A percentile compares a stretch with the other conserved stretches of the same genome.
phyloP scores from a whole-genome alignment of 371 early-diverging fungal species.

The Rhizopus stolonifer region DNA sequence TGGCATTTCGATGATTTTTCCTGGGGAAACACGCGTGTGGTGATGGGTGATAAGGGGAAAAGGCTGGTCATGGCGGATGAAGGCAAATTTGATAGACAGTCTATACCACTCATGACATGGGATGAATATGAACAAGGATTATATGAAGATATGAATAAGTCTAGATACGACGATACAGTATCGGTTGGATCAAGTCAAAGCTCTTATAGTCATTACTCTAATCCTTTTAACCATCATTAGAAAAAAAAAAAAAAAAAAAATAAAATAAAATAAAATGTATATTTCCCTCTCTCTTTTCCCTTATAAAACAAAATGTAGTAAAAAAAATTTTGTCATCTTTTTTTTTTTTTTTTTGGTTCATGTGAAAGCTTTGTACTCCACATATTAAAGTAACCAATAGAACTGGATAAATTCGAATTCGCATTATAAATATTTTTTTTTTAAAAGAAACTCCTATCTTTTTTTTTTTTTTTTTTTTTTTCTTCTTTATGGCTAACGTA shows the following conservation, averaged over 20 bases:
- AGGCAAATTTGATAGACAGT: constrained; percentile 68
- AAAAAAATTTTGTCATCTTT: too few species aligned
- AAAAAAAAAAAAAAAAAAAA: background rate
- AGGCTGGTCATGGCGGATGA: constrained; percentile 60
- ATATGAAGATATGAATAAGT: constrained; percentile 20
- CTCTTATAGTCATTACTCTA: constrained; percentile 26
- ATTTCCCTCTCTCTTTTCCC: too few species aligned
- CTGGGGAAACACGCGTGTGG: constrained; percentile 94
- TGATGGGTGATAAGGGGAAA: constrained; percentile 74
- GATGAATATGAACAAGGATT: constrained; percentile 76
- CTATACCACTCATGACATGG: constrained; percentile 80
- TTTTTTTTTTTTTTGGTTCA: too few species aligned
- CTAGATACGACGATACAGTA: constrained; percentile 23
- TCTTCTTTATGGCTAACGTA: constrained; percentile 31
- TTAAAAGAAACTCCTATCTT: constrained; percentile 1
- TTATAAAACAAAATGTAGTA: too few species aligned
- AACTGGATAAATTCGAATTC: background rate
- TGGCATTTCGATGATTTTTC: constrained; percentile 97
- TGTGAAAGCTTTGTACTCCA: too few species aligned
- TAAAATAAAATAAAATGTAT: background rate
- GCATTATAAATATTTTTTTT: constrained; percentile 3
- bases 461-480: constrained; percentile 5
- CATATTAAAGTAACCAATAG: too few species aligned
- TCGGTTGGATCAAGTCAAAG: constrained; percentile 36
- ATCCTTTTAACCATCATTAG: constrained; percentile 1